A percentile compares a stretch with the other conserved stretches of the same genome.
Evolutionary conservation across 805 yeast genomes (phyloP).

Genomic region (Ogataea neopini): DNA sequence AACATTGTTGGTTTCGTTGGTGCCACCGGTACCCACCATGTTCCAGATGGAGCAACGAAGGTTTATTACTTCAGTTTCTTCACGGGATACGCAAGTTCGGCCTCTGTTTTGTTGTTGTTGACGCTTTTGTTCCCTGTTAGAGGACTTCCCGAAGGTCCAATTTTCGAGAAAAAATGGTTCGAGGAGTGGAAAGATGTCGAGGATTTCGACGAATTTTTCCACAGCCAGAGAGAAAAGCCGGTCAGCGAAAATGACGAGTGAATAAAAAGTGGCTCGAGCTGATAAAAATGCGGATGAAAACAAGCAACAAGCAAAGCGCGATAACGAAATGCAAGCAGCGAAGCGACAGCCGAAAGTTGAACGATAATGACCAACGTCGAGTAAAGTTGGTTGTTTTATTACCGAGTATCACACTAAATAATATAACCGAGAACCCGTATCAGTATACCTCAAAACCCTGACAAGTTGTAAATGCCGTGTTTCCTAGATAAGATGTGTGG

Average conservation of each 20-base stretch:
- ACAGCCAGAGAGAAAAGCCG: not conserved
- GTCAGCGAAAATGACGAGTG: not conserved
- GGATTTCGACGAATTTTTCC: constrained; percentile 47
- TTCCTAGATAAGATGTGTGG: no score
- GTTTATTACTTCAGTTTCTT: constrained; percentile 76
- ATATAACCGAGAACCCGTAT: no score
- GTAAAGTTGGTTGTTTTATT: no score
- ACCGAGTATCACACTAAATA: no score
- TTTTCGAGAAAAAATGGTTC: constrained; percentile 58
- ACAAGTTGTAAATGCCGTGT: no score
- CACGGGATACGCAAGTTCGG: constrained; percentile 68
- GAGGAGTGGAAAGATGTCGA: constrained; percentile 68
- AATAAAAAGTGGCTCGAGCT: no score
- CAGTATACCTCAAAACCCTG: no score
- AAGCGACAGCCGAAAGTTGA: no score
- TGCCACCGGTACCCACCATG: constrained; percentile 64
- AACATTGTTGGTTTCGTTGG: constrained; percentile 88
- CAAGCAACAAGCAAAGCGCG: no score
- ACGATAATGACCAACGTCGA: no score
- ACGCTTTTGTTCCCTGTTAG: constrained; percentile 51
- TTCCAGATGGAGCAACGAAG: constrained; percentile 75
- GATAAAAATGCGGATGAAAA: no score
- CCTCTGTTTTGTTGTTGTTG: constrained; percentile 53
- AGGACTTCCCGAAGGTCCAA: constrained; percentile 38
- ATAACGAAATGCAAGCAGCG: no score